Percentiles rank a stretch among this genome's conserved stretches.
phyloP scores from a whole-genome alignment of 73 alveolate species.

The Durusdinium trenchii region DNA sequence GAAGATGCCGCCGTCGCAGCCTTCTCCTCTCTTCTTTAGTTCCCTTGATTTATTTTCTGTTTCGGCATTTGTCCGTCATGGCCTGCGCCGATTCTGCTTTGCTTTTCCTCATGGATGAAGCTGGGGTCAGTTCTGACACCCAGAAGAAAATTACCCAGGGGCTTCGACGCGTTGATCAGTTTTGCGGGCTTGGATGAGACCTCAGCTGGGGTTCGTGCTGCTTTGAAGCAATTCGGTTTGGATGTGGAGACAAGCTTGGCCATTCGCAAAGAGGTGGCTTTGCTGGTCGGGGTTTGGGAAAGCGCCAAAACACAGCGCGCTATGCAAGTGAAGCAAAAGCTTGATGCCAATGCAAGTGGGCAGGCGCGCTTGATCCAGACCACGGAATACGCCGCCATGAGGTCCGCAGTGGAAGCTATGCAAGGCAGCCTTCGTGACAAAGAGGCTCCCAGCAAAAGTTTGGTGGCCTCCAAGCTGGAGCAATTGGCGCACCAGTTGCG shows the following conservation, averaged over 20 bases:
- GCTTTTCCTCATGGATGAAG: constrained; percentile 15
- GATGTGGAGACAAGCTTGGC: constrained; percentile 19
- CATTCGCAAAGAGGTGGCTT: constrained; percentile 24
- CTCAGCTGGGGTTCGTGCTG: constrained; percentile 30
- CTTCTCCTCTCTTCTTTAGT: too few relatives aligned
- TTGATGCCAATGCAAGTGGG: constrained; percentile 1
- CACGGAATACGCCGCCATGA: constrained; percentile 23
- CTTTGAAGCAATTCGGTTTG: background rate
- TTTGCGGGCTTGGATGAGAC: constrained; percentile 53
- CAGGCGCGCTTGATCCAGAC: constrained; percentile 55
- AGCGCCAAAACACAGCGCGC: background rate
- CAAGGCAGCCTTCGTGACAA: constrained; percentile 4
- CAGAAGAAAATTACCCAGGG: background rate
- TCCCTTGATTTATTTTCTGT: too few relatives aligned
- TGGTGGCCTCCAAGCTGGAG: background rate
- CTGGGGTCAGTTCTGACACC: background rate
- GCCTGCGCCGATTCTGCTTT: background rate
- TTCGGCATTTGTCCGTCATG: too few relatives aligned
- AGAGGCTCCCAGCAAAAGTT: constrained; percentile 14
- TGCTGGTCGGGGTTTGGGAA: background rate
- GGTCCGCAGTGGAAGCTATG: constrained; percentile 2
- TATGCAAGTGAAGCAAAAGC: constrained; percentile 22
- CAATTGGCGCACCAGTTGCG: constrained; percentile 22
- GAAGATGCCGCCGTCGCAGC: too few relatives aligned
- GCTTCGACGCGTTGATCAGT: background rate